Evolutionary conservation across 495 filamentous ascomycete genomes (phyloP), one percentile per base, ranked within the genome.

Genomic region (Aspergillus sparsus): DNA sequence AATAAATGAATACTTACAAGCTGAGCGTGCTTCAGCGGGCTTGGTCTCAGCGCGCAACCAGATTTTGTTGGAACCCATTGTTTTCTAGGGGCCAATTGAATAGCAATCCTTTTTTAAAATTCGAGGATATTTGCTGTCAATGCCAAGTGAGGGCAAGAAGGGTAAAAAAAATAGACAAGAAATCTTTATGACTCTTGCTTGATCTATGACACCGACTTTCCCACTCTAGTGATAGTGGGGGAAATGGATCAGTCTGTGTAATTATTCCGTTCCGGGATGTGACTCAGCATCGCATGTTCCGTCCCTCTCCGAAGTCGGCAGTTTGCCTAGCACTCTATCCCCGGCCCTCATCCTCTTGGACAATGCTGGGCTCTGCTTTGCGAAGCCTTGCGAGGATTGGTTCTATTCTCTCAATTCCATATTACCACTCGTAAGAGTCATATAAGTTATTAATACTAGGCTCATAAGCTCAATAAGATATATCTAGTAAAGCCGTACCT

Each of bases 21-120:
- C 76, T 69, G 77, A 80, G 57, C 77, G 77, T 57, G 76, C 76
- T 65, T 80, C 77, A 50, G 72, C 72, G 62, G 77, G 77, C 71
- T 80, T 80, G 53, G 77, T 80, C 64, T 80, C 77, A 61, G 77
- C 76, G 52, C 77, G 76, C 53, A 80, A 64, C 76, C 76, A 78
- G 66, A 80, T 80, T 68, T 77, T 77, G 57, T 75, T 74, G 51
- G 68, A 71, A 51, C 75, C 63, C 77, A 80, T 80, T 55, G 36
- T 71, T 59, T 59, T 49, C 6, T 57, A 15, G 34, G 33, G 6
- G 36, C 34, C 58, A 62, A 63, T 61, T 59, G 56, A 39, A 11
- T 11, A n/a, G 42, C 33, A 12, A 13, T 47, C 5, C 33, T n/a
- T 12, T n/a, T 12, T 39, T 11, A 54, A 9, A 57, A 27, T 16